Percentiles rank a stretch among this genome's conserved stretches.
Evolutionary conservation across 306 rosid species (phyloP).

Genomic region (Gastrolobium villosum): DNA sequence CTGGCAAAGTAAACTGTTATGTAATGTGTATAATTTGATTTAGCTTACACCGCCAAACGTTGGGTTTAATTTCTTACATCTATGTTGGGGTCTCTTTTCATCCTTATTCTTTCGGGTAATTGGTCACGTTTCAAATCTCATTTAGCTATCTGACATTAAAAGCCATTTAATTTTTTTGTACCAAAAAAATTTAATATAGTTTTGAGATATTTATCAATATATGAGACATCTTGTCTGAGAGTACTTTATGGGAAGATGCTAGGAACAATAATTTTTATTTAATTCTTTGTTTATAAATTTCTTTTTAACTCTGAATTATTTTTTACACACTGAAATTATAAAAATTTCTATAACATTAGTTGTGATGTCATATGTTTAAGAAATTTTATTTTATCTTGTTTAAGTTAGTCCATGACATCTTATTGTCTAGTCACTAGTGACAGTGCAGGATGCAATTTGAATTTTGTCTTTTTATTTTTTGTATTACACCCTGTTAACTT

Average conservation of each 20-base stretch:
- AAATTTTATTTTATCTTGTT: not conserved
- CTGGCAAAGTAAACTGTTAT: not conserved
- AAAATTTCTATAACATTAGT: not conserved
- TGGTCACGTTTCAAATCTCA: slow-evolving; percentile 21
- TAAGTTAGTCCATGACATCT: slow-evolving; percentile 31
- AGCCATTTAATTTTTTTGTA: slow-evolving; percentile 5
- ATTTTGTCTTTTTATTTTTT: not conserved
- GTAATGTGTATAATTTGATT: slow-evolving; percentile 21
- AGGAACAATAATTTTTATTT: slow-evolving; percentile 6
- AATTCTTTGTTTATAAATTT: not conserved
- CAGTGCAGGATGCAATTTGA: not conserved
- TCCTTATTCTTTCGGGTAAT: slow-evolving; percentile 43
- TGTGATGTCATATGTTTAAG: slow-evolving; percentile 28
- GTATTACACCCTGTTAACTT: not conserved
- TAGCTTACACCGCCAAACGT: slow-evolving; percentile 14
- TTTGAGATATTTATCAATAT: slow-evolving; percentile 21
- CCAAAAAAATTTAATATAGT: not conserved
- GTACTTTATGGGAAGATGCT: not conserved
- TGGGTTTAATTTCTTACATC: slow-evolving; percentile 23
- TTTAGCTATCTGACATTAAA: slow-evolving; percentile 15
- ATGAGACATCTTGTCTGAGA: slow-evolving; percentile 20
- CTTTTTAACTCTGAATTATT: not conserved
- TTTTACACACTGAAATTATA: not conserved
- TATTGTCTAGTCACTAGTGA: not conserved
- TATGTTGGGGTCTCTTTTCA: slow-evolving; percentile 32